Evolutionary conservation across 176 grass and related monocot species (phyloP), one percentile per base, ranked within the genome.

Genomic region (Calamus simplicifolius): DNA sequence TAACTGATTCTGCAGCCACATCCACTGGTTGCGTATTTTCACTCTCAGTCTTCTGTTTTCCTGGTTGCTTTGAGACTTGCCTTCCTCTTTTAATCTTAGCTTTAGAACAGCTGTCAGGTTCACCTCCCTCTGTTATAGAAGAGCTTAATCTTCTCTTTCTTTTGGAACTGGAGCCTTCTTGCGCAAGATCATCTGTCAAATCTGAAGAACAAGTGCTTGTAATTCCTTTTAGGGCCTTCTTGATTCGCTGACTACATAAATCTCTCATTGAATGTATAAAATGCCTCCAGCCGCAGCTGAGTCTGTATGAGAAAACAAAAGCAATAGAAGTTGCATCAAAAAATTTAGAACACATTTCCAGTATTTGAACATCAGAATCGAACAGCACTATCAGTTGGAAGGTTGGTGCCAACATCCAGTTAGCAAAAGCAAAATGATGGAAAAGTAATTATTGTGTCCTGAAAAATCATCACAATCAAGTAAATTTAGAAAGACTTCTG

Each of bases 251-350:
- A 67, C 92, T 97, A 63, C 87, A 84, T 60, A 73, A 97, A 97
- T 73, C 87, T 88, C 83, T 97, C 92, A 4, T 97, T 97, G 78
- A 91, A 97, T 52, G 84, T 82, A 75, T 91, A 97, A 82, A 97
- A 97, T 49, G 92, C 78, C 27, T 97, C 92, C 63, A 97, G 68
- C 53, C 84, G 74, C 62, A 97, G 48, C 69, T 97, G 92, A 62
- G 92, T 91, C 92, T 97, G 81, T 56, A 90, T 69, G 54, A 48
- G 49, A 75, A 26, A 63, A 73, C 72, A 85, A 78, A 10, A 43
- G 35, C 35, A 43, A 43, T 10, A 43, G 8, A 43, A 43, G 35
- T 10, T 43, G 35, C 35, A 43, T 43, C 10, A 43, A 43, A 43
- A 43, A 43, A 43, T 43, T 7, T 43, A 12, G 35, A 43, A 43